Evolutionary conservation across 345 rosid genomes (phyloP).

Genomic region (Hibiscus mutabilis): DNA sequence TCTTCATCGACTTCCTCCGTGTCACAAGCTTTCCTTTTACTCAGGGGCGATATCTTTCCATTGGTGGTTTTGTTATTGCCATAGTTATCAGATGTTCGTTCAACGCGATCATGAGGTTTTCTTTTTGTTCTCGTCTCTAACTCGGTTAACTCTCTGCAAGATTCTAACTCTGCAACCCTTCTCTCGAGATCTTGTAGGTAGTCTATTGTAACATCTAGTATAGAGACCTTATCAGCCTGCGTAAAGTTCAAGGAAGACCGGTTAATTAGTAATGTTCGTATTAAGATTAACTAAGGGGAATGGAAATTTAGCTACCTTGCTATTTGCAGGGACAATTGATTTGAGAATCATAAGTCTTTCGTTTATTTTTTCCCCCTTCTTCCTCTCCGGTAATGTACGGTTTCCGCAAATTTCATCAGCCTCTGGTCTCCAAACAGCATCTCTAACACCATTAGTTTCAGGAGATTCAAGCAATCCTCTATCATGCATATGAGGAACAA

Average conservation of each 20-base stretch:
- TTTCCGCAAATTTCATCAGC: slow-evolving; percentile 38
- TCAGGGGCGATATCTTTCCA: slow-evolving; percentile 22
- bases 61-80: slow-evolving; percentile 19
- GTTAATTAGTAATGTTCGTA: neutral
- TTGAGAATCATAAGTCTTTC: slow-evolving; percentile 51
- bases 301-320: slow-evolving; percentile 45
- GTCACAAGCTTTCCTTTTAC: slow-evolving; percentile 58
- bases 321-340: slow-evolving; percentile 62
- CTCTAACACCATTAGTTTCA: slow-evolving; percentile 27
- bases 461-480: slow-evolving; percentile 28
- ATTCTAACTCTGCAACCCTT: slow-evolving; percentile 59
- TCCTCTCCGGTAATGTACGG: slow-evolving; percentile 42
- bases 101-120: slow-evolving; percentile 43
- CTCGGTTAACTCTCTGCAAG: slow-evolving; percentile 34
- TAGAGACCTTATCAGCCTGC: slow-evolving; percentile 67
- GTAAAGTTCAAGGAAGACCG: slow-evolving; percentile 9
- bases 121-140: slow-evolving; percentile 37
- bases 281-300: neutral
- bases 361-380: slow-evolving; percentile 42
- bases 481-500: slow-evolving; percentile 59
- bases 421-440: slow-evolving; percentile 35
- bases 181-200: slow-evolving; percentile 64
- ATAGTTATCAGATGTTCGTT: slow-evolving; percentile 59
- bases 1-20: slow-evolving; percentile 29
- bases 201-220: slow-evolving; percentile 75